phyloP scores from a whole-genome alignment of 345 rosid genomes.

The Aquilaria yunnanensis region DNA sequence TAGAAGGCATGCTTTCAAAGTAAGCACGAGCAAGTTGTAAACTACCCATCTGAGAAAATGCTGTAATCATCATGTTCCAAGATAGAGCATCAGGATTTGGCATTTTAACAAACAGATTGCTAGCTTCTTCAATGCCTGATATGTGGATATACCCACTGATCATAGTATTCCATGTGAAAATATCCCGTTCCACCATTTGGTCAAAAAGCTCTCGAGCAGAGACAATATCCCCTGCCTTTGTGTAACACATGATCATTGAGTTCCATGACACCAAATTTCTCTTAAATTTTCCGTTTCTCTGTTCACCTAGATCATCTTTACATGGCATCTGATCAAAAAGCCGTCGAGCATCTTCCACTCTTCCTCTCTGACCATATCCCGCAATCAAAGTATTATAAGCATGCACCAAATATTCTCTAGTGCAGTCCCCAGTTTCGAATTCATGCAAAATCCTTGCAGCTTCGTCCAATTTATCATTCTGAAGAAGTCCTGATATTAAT shows the following conservation, averaged over 20 bases:
- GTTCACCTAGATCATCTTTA: neutral
- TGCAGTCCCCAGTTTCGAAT: neutral
- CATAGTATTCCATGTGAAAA: constrained; percentile 15
- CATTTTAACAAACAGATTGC: constrained; percentile 10
- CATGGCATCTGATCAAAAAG: constrained; percentile 15
- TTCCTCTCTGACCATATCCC: constrained; percentile 12
- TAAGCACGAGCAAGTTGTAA: constrained; percentile 13
- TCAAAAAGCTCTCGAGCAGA: constrained; percentile 16
- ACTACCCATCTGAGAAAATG: constrained; percentile 6
- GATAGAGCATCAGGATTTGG: constrained; percentile 9
- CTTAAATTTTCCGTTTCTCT: neutral
- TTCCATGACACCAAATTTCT: constrained; percentile 16
- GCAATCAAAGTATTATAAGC: constrained; percentile 15
- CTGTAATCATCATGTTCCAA: constrained; percentile 13
- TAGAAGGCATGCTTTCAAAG: constrained; percentile 13
- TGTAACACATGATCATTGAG: constrained; percentile 14
- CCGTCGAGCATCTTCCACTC: constrained; percentile 11
- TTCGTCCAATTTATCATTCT: constrained; percentile 10
- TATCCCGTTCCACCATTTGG: constrained; percentile 11
- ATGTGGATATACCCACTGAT: constrained; percentile 8
- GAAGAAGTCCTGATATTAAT: constrained; percentile 10
- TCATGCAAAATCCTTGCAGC: constrained; percentile 9
- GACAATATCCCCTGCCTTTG: constrained; percentile 10
- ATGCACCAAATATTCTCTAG: constrained; percentile 3
- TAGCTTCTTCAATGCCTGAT: constrained; percentile 11